Evolutionary conservation across 495 filamentous ascomycete species (phyloP).

Genomic region (Penicillium coffeae): DNA sequence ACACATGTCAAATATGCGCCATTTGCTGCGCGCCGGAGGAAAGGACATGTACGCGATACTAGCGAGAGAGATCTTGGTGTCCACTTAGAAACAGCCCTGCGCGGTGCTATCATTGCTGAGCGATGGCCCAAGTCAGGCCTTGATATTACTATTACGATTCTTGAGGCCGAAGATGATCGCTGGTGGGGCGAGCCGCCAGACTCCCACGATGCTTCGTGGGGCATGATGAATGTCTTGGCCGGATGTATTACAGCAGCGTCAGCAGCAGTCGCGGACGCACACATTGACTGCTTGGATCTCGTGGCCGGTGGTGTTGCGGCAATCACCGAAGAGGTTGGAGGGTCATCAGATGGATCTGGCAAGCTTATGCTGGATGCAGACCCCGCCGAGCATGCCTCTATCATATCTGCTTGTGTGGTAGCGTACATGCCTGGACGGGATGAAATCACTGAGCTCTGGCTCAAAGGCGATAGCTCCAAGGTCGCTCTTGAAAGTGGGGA

Average conservation of each 20-base stretch:
- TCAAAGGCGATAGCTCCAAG: conserved; percentile 67
- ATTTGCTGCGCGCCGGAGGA: conserved; percentile 77
- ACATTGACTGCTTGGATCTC: conserved; percentile 91
- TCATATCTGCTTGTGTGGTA: conserved; percentile 81
- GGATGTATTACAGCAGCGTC: conserved; percentile 92
- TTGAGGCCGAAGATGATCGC: conserved; percentile 83
- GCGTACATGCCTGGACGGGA: conserved; percentile 84
- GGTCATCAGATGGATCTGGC: conserved; percentile 27
- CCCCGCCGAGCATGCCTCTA: conserved; percentile 66
- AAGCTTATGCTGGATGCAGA: conserved; percentile 76
- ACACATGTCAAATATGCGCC: conserved; percentile 95
- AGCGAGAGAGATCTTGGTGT: conserved; percentile 85
- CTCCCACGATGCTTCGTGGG: conserved; percentile 55
- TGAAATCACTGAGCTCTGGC: conserved; percentile 91
- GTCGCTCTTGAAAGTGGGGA: conserved; percentile 27
- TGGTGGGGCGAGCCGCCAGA: conserved; percentile 53
- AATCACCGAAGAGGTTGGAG: conserved; percentile 40
- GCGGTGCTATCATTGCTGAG: conserved; percentile 84
- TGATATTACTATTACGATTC: conserved; percentile 84
- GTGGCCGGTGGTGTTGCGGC: conserved; percentile 88
- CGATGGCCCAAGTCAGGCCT: conserved; percentile 96
- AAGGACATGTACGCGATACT: conserved; percentile 82
- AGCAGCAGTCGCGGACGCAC: conserved; percentile 92
- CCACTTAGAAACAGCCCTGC: conserved; percentile 84
- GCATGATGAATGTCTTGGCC: conserved; percentile 85